phyloP scores from a whole-genome alignment of 495 filamentous ascomycete species.

The Penicillium samsonianum region DNA sequence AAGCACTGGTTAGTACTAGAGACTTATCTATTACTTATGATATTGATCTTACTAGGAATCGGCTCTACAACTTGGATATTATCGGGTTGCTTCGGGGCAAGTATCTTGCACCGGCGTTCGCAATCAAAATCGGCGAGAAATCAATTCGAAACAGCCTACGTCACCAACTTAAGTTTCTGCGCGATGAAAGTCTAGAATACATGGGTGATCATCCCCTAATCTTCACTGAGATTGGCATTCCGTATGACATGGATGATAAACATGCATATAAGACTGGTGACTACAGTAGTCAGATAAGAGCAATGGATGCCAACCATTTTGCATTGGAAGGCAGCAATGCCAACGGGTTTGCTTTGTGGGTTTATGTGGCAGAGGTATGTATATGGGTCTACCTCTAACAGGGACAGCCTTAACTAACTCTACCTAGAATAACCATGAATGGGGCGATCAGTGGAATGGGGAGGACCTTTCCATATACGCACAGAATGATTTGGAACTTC shows the following conservation, averaged over 20 bases:
- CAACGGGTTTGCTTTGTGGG: constrained; percentile 87
- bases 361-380: constrained; percentile 72
- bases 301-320: constrained; percentile 97
- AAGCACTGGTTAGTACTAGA: constrained; percentile 77
- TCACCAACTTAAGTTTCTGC: constrained; percentile 85
- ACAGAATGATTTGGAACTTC: constrained; percentile 71
- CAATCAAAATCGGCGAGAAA: constrained; percentile 88
- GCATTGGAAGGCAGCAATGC: constrained; percentile 78
- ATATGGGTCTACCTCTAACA: background rate
- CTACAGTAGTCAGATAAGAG: constrained; percentile 87
- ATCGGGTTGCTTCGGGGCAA: constrained; percentile 86
- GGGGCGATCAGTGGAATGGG: constrained; percentile 96
- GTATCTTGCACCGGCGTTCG: constrained; percentile 84
- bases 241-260: constrained; percentile 98
- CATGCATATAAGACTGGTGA: constrained; percentile 93
- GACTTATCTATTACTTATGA: background rate
- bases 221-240: constrained; percentile 94
- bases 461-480: constrained; percentile 94
- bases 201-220: constrained; percentile 90
- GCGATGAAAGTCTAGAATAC: constrained; percentile 83
- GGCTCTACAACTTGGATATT: constrained; percentile 94
- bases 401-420: constrained; percentile 3
- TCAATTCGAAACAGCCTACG: constrained; percentile 93
- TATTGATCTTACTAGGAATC: constrained; percentile 58
- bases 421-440: constrained; percentile 75